Evolutionary conservation across 768 basidiomycete genomes (phyloP), one percentile per base, ranked within the genome.

Genomic region (Lactifluus volemus): DNA sequence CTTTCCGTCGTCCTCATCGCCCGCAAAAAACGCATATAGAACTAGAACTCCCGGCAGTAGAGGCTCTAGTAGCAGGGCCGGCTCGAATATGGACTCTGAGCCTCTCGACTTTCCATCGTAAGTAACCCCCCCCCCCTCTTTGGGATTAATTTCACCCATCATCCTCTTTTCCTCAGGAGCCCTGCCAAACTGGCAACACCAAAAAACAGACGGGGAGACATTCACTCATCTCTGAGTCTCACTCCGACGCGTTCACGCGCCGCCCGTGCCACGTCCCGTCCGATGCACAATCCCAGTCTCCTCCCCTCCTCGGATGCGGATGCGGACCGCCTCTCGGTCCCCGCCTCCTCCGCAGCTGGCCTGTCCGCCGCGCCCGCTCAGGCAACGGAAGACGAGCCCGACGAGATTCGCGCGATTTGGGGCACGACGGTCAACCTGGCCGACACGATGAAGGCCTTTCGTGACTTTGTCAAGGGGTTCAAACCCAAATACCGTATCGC

Each of bases 361-460:
- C 81, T 85, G 45, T 89, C 86, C 55, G 88, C 79, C 7, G 88
- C 79, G 7, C 84, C 80, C 15, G 80, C 76, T 32, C 78, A 71
- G 1, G 83, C 81, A 14, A 83, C 81, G 12, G 89, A 87, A 63
- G 86, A 88, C 62, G 86, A 87, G 57, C 87, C 86, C 0, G 89
- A 90, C 59, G 90, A 90, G 66, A 88, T 92, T 53, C 81, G 90
- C 57, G 93, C 92, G 25, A 92, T 99, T 63, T 99, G 97, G 96
- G 97, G 97, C 34, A 99, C 97, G 0, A 95, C 92, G 1, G 94
- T 99, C 68, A 89, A 91, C 65, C 79, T 99, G 30, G 81, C 84
- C 3, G 89, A 96, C 71, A 88, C 90, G 12, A 97, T 98, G 90
- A 87, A 85, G 68, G 73, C 87, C 19, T 98, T 98, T 76, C 82